These are phyloP conservation scores for Cercospora sojina DNA, from an alignment of 2,329 filamentous ascomycete genomes.

Conservation along the genomic window DNA sequence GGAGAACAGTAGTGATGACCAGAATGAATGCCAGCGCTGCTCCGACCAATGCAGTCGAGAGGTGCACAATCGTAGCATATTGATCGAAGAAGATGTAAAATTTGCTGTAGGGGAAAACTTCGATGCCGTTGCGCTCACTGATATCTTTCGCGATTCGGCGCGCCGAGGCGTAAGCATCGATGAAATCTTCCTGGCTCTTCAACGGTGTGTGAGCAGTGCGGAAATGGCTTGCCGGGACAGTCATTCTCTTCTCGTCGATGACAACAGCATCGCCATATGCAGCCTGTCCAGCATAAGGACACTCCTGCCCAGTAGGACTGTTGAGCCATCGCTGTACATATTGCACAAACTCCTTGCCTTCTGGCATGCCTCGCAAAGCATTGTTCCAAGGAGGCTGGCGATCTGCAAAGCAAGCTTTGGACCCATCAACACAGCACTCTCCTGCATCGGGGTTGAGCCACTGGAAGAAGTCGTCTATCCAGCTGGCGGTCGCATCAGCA, in stretches of 20 bases:
- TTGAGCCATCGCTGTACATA: conserved; percentile 82
- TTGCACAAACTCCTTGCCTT: conserved; percentile 83
- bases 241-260: conserved; percentile 65
- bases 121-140: conserved; percentile 68
- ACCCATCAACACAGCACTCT: conserved; percentile 64
- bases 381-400: conserved; percentile 84
- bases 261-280: conserved; percentile 83
- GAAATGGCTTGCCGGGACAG: conserved; percentile 83
- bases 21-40: conserved; percentile 85
- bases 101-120: conserved; percentile 94
- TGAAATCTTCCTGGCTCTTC: conserved; percentile 87
- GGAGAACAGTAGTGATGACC: conserved; percentile 70
- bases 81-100: conserved; percentile 99
- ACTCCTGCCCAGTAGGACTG: conserved; percentile 76
- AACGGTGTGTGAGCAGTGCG: conserved; percentile 84
- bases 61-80: conserved; percentile 77
- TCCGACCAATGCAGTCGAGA: conserved; percentile 76
- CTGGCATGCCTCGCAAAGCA: conserved; percentile 85
- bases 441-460: conserved; percentile 91
- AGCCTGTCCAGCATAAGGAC: conserved; percentile 83
- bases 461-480: conserved; percentile 94
- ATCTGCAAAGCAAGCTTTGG: conserved; percentile 71
- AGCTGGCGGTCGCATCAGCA: conserved; percentile 82
- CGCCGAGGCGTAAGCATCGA: conserved; percentile 82
- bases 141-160: conserved; percentile 82